Percentiles rank a stretch among this genome's conserved stretches.
These are phyloP conservation scores for Sisymbrium irio DNA, from an alignment of 345 rosid species.

Conservation along the genomic window DNA sequence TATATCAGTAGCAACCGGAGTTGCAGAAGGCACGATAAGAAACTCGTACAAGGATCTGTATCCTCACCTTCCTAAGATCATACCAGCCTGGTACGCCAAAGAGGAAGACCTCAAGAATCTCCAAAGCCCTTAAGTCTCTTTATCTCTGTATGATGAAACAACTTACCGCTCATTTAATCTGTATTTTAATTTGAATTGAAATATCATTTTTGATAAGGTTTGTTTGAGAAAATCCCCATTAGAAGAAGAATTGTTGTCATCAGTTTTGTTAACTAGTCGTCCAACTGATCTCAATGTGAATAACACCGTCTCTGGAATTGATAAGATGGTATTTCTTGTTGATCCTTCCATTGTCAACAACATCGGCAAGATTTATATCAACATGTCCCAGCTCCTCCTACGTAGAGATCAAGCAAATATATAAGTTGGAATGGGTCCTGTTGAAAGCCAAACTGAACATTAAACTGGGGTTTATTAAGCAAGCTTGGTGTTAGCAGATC, in stretches of 20 bases:
- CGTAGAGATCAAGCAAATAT: background rate
- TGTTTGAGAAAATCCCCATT: too few species aligned
- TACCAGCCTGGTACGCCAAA: conserved; percentile 88
- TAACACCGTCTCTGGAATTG: conserved; percentile 69
- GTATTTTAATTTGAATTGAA: background rate
- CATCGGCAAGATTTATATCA: conserved; percentile 69
- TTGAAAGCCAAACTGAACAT: background rate
- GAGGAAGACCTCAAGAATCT: conserved; percentile 82
- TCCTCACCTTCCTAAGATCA: conserved; percentile 74
- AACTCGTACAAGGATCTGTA: conserved; percentile 90
- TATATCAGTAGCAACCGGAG: conserved; percentile 85
- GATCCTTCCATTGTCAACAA: conserved; percentile 72
- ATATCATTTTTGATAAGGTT: background rate
- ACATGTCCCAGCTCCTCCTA: conserved; percentile 74
- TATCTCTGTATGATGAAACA: background rate
- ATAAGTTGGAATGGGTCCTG: background rate
- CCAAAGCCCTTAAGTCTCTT: conserved; percentile 55
- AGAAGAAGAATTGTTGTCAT: too few species aligned
- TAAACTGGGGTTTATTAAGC: background rate
- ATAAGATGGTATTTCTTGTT: conserved; percentile 73
- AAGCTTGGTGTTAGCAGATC: background rate
- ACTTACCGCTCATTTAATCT: background rate
- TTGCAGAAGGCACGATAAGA: conserved; percentile 91
- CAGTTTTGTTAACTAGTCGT: conserved; percentile 28
- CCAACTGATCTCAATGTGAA: conserved; percentile 77